A percentile compares a stretch with the other conserved stretches of the same genome.
Conservation (phyloP, 2,329 filamentous ascomycete species). For the Colletotrichum tropicicola region DNA sequence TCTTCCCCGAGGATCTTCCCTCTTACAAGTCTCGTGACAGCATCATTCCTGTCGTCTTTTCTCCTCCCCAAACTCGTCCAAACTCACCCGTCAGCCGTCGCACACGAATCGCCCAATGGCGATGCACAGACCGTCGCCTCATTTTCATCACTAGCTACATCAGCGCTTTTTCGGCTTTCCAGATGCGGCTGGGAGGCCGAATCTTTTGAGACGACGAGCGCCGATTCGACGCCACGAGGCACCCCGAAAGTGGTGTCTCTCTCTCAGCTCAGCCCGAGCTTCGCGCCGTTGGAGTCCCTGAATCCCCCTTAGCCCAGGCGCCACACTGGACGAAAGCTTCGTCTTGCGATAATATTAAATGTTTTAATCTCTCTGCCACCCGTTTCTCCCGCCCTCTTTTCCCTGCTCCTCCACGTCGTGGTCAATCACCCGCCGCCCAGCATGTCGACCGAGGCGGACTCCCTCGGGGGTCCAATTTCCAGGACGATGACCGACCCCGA, state of each 20-base stretch:
- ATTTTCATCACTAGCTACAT: neutral
- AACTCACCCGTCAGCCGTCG: neutral
- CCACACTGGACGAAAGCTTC: neutral
- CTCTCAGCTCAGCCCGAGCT: neutral
- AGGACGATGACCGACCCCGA: constrained; percentile 19
- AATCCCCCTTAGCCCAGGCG: neutral
- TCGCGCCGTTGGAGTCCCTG: too few relatives aligned
- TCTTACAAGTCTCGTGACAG: neutral
- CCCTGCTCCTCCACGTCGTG: neutral
- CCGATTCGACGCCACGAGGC: constrained; percentile 15
- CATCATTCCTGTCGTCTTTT: neutral
- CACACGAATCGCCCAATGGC: neutral
- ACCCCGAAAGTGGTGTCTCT: neutral
- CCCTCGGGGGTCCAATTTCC: constrained; percentile 8
- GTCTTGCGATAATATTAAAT: neutral
- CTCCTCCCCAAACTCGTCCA: neutral
- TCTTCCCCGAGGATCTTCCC: constrained; percentile 5
- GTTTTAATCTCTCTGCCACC: neutral
- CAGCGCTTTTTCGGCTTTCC: neutral
- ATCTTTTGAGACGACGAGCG: neutral
- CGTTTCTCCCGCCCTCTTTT: neutral
- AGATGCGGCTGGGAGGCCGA: constrained; percentile 16
- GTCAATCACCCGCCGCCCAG: neutral
- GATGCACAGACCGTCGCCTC: neutral
- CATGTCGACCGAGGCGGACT: constrained; percentile 11